Evolutionary conservation across 129 eudicot species (phyloP).

Genomic region (Kitagawia praeruptora): DNA sequence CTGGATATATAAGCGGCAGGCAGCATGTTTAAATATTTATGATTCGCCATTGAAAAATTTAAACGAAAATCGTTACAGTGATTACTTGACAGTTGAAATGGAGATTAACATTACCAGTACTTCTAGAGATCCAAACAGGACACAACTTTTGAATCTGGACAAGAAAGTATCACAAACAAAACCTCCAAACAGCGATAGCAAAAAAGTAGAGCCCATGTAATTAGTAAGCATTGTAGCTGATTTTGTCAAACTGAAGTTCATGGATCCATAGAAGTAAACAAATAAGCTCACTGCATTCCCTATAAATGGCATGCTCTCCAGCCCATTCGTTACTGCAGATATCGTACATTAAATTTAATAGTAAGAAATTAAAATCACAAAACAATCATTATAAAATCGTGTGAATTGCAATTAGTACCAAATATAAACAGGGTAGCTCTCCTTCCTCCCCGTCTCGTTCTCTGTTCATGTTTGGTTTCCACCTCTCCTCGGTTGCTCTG

Average conservation of each 20-base stretch:
- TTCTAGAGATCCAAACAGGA: constrained; percentile 58
- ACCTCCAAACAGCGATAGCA: constrained; percentile 60
- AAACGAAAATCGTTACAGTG: too few relatives aligned
- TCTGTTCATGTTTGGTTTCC: constrained; percentile 19
- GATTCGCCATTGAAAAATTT: too few relatives aligned
- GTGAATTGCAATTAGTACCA: constrained; percentile 24
- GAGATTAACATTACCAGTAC: constrained; percentile 29
- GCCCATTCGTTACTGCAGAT: constrained; percentile 52
- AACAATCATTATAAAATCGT: neutral
- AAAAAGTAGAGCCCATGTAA: constrained; percentile 60
- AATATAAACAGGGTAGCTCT: constrained; percentile 62
- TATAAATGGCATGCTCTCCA: constrained; percentile 66
- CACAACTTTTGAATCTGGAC: constrained; percentile 59
- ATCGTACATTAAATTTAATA: neutral
- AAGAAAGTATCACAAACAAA: constrained; percentile 66
- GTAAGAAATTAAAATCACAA: neutral
- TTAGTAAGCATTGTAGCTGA: constrained; percentile 76
- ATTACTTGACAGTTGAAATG: neutral
- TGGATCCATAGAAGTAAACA: constrained; percentile 58
- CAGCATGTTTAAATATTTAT: too few relatives aligned
- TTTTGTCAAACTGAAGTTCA: constrained; percentile 80
- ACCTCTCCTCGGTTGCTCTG: neutral
- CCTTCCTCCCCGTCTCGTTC: constrained; percentile 40
- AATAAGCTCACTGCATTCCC: constrained; percentile 52
- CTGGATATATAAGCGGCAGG: too few relatives aligned